Conservation (phyloP, 306 rosid species). For the Citrullus amarus region DNA sequence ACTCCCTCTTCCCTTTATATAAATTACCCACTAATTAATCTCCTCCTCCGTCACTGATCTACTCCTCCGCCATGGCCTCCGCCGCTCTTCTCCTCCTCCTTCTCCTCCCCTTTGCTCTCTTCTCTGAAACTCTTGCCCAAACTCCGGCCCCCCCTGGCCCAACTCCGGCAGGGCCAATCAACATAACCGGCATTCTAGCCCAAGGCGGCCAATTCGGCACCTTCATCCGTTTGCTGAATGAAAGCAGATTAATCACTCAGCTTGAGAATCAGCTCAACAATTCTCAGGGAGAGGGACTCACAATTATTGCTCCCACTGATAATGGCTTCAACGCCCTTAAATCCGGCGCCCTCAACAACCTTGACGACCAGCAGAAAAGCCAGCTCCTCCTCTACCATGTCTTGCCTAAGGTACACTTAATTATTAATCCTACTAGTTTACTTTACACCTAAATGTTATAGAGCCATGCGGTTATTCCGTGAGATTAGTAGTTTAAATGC, state of each 20-base stretch:
- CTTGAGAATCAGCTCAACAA: slow-evolving; percentile 45
- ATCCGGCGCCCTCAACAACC: slow-evolving; percentile 48
- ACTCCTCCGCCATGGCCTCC: slow-evolving; percentile 1
- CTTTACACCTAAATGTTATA: too few relatives aligned
- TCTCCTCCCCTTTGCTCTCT: slow-evolving; percentile 9
- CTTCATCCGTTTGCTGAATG: slow-evolving; percentile 37
- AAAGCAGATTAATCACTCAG: slow-evolving; percentile 38
- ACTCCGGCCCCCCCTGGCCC: not conserved
- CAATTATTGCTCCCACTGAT: slow-evolving; percentile 78
- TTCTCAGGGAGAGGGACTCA: slow-evolving; percentile 50
- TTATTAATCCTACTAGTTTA: too few relatives aligned
- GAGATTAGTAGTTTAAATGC: too few relatives aligned
- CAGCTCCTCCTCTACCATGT: slow-evolving; percentile 53
- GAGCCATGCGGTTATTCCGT: too few relatives aligned
- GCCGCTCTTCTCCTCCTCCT: slow-evolving; percentile 20
- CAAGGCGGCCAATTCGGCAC: slow-evolving; percentile 49
- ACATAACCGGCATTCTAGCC: slow-evolving; percentile 49
- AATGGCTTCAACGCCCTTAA: slow-evolving; percentile 62
- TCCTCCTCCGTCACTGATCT: not conserved
- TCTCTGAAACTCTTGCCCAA: slow-evolving; percentile 28
- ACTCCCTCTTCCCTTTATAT: slow-evolving; percentile 21
- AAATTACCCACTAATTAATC: not conserved
- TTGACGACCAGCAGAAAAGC: slow-evolving; percentile 30
- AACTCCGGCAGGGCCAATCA: slow-evolving; percentile 20
- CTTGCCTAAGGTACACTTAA: slow-evolving; percentile 14